Percentiles rank a stretch among this genome's conserved stretches.
Evolutionary conservation across 225 moss, liverwort and hornwort genomes (phyloP).

Genomic region (Sphagnum tenellum): DNA sequence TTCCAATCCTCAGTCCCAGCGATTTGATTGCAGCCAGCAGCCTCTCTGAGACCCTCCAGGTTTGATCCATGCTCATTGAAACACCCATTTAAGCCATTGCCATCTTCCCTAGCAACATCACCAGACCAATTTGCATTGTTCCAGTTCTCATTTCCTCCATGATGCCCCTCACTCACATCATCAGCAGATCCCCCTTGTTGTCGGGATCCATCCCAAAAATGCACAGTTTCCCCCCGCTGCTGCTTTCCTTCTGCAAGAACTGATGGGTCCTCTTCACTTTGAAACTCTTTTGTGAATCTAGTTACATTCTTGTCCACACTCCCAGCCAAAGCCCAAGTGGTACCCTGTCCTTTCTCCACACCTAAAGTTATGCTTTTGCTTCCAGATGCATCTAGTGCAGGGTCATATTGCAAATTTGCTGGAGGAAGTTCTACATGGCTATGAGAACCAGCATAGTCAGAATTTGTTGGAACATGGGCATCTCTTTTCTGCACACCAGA

Average conservation of each 20-base stretch:
- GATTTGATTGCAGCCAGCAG: constrained; percentile 3
- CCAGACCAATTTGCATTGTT: constrained; percentile 37
- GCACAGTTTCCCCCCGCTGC: constrained; percentile 17
- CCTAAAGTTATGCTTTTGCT: too few relatives aligned
- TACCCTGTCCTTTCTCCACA: too few relatives aligned
- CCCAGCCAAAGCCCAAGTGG: too few relatives aligned
- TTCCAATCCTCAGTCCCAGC: constrained; percentile 8
- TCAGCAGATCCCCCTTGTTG: constrained; percentile 44
- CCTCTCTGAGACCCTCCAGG: constrained; percentile 10
- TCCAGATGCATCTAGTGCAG: too few relatives aligned
- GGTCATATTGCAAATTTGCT: neutral
- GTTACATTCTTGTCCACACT: too few relatives aligned
- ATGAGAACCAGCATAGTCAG: constrained; percentile 15
- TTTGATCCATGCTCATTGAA: constrained; percentile 30
- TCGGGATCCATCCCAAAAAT: constrained; percentile 52
- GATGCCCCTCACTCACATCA: constrained; percentile 31
- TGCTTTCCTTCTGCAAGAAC: constrained; percentile 21
- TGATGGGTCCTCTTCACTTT: constrained; percentile 27
- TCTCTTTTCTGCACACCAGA: constrained; percentile 25
- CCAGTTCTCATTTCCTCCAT: constrained; percentile 33
- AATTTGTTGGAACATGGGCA: constrained; percentile 12
- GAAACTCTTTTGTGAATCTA: constrained; percentile 19
- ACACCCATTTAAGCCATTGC: constrained; percentile 19
- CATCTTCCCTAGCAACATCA: constrained; percentile 17
- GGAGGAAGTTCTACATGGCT: constrained; percentile 14